Percentiles rank a stretch among this genome's conserved stretches.
Conservation (phyloP, 2,329 filamentous ascomycete species). For the Rhinocladiella mackenziei region DNA sequence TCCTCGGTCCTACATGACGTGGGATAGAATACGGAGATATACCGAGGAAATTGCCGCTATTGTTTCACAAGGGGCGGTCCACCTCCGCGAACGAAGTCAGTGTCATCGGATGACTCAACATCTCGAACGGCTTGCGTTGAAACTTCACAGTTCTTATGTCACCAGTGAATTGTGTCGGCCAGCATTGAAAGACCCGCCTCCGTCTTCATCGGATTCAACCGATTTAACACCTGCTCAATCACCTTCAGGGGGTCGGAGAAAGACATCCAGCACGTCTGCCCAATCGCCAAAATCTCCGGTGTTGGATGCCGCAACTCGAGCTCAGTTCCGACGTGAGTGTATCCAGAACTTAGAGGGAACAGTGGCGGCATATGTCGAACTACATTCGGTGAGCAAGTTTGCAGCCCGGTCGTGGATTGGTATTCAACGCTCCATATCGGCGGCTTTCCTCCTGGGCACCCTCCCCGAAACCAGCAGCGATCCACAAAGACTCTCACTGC, state of each 20-base stretch:
- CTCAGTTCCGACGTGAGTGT: conserved; percentile 50
- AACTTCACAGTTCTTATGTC: conserved; percentile 60
- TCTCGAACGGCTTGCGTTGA: conserved; percentile 57
- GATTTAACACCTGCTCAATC: conserved; percentile 28
- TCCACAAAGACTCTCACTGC: conserved; percentile 38
- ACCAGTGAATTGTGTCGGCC: conserved; percentile 60
- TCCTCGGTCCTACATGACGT: conserved; percentile 51
- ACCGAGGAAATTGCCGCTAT: conserved; percentile 55
- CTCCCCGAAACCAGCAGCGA: conserved; percentile 44
- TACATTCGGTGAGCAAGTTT: conserved; percentile 44
- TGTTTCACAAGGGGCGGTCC: conserved; percentile 55
- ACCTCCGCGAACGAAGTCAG: conserved; percentile 51
- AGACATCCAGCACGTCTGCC: conserved; percentile 11
- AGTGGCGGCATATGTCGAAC: conserved; percentile 58
- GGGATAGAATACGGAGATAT: conserved; percentile 54
- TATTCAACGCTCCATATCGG: conserved; percentile 46
- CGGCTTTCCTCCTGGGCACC: conserved; percentile 46
- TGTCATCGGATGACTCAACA: conserved; percentile 47
- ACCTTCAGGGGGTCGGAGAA: conserved; percentile 19
- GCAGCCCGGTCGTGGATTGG: conserved; percentile 47
- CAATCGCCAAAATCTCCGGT: conserved; percentile 13
- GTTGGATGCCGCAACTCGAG: conserved; percentile 15
- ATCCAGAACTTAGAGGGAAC: conserved; percentile 53
- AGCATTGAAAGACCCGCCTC: conserved; percentile 48
- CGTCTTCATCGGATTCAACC: conserved; percentile 37